Evolutionary conservation across 139 green algal species (phyloP), one percentile per base, ranked within the genome.

Genomic region (Chlamydomonas sp.): DNA sequence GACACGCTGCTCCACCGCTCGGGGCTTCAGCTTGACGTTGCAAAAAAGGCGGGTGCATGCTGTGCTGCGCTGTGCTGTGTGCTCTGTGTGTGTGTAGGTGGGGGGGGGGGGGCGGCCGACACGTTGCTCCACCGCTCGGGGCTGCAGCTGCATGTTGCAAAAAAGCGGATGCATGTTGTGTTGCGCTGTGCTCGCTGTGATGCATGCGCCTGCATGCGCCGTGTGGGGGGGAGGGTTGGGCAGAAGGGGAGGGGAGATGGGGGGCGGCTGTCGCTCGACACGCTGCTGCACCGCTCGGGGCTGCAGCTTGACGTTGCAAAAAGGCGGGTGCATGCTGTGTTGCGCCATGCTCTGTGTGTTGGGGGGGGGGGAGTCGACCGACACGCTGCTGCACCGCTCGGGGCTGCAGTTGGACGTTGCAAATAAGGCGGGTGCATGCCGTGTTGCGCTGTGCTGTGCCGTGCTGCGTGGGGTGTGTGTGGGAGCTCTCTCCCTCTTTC

Each of bases 221-320:
- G n/a, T n/a, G n/a, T n/a, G n/a, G n/a, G n/a, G n/a, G n/a, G n/a
- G n/a, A n/a, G n/a, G n/a, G n/a, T n/a, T n/a, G n/a, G n/a, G n/a
- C n/a, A n/a, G n/a, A n/a, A n/a, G n/a, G n/a, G n/a, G n/a, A n/a
- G n/a, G n/a, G n/a, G n/a, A n/a, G n/a, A n/a, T n/a, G n/a, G n/a
- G n/a, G n/a, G n/a, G n/a, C n/a, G n/a, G n/a, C n/a, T n/a, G n/a
- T 83, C 78, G 1, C 72, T 87, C 59, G 78, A 85, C 63, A 43
- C 65, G 2, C 30, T 75, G 58, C 58, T 75, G 59, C 69, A 75
- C 69, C 63, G 64, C 34, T 64, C 69, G 48, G 43, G 63, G 34
- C 62, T 82, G 28, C 50, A 65, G 1, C 29, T 82, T 28, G 72
- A 82, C 68, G 26, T 74, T 10, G 34, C 67, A 1, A 82, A 78